These are phyloP conservation scores for Pythium monospermum DNA, from an alignment of 352 stramenopile genomes.

Conservation along the genomic window DNA sequence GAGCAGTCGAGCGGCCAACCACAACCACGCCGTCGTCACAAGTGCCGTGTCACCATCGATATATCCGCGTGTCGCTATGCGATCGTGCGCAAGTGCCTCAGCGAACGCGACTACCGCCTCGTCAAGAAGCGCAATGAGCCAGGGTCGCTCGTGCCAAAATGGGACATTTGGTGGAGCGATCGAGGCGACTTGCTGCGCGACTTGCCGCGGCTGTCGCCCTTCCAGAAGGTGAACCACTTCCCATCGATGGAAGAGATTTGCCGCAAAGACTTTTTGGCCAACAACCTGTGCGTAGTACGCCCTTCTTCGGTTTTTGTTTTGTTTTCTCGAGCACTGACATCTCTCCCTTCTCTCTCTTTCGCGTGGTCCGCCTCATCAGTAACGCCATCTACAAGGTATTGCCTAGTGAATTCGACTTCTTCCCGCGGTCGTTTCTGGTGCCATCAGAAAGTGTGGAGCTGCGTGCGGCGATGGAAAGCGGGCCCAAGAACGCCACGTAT, in stretches of 20 bases:
- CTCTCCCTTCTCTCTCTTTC: background rate
- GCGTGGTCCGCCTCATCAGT: constrained; percentile 1
- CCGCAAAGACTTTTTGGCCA: constrained; percentile 47
- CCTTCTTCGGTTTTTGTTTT: too few species aligned
- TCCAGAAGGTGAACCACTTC: constrained; percentile 53
- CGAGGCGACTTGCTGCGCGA: constrained; percentile 37
- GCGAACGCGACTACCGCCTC: constrained; percentile 35
- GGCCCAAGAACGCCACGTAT: constrained; percentile 33
- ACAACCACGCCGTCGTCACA: constrained; percentile 7
- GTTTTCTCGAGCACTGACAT: too few species aligned
- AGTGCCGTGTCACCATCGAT: constrained; percentile 32
- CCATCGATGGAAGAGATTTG: constrained; percentile 56
- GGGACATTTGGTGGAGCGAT: constrained; percentile 52
- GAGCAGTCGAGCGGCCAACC: background rate
- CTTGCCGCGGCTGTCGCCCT: constrained; percentile 32
- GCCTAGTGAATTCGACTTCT: constrained; percentile 33
- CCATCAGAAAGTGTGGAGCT: constrained; percentile 33
- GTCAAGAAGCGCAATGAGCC: constrained; percentile 25
- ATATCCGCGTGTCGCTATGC: constrained; percentile 38
- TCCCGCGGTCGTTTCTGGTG: constrained; percentile 35
- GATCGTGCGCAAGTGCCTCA: constrained; percentile 37
- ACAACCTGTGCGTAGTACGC: constrained; percentile 43
- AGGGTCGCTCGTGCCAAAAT: constrained; percentile 20
- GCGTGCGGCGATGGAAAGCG: constrained; percentile 27
- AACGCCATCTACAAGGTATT: constrained; percentile 40